Base-by-base conservation (phyloP, 495 filamentous ascomycete species). In the Bacidia rubella region DNA sequence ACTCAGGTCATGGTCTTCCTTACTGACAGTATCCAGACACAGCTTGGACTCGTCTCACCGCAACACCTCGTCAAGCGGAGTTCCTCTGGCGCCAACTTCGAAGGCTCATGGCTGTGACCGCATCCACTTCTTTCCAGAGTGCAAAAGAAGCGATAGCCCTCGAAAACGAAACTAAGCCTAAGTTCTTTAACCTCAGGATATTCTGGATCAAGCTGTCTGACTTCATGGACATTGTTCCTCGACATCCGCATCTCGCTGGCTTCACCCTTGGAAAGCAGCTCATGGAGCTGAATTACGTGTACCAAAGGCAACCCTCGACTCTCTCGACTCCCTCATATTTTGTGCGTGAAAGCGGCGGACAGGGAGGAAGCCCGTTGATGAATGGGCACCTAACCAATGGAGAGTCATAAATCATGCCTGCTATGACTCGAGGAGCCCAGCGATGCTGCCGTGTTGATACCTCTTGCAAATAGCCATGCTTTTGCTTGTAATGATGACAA, bases 161-260 rank as follows among this genome's bases (percentile, higher is more conserved):
- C 27, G 59, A 63, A 32, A 49, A 54, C 24, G 71, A 74, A 56
- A 73, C 71, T 4, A 62, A 67, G 38, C 71, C 70, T 38, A 77
- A 75, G 55, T 77, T 76, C 61, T 74, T 75, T 51, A 40, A 44
- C 17, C 70, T 78, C 67, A 69, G 74, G 53, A 71, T 87, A 63
- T 90, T 90, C 64, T 87, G 86, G 73, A 75, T 90, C 59, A 84
- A 80, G 79, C 74, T 83, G 47, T 81, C 81, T 48, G 85, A 88
- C 62, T 85, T 88, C 64, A 77, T 84, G 72, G 78, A 76, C 59
- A 76, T 83, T 32, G 75, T 86, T 26, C 81, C 83, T 15, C 79
- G 79, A 55, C 75, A 85, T 51, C 77, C 77, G 43, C 85, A 88
- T 63, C 74, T 88, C 19, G 74, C 76, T 25, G 74, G 77, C 49